phyloP scores from a whole-genome alignment of 2,329 filamentous ascomycete genomes.

The Cercospora zeina region DNA sequence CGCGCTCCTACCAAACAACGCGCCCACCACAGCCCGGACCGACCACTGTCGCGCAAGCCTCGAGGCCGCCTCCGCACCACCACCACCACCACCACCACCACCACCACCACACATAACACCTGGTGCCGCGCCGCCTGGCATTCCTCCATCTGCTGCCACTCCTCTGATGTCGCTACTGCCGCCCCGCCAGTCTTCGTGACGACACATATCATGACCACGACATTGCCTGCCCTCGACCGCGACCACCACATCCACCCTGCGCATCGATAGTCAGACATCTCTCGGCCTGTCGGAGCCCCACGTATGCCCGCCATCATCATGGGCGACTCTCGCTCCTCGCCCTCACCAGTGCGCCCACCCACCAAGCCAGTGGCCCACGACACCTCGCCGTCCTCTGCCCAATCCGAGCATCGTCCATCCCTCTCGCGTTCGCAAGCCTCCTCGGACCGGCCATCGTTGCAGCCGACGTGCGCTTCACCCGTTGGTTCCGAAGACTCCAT shows the following conservation, averaged over 20 bases:
- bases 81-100: neutral
- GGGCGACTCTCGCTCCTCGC: conserved; percentile 18
- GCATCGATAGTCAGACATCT: conserved; percentile 9
- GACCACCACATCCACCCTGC: conserved; percentile 15
- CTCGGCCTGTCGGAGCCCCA: conserved; percentile 3
- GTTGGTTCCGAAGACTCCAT: conserved; percentile 17
- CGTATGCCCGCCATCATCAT: conserved; percentile 16
- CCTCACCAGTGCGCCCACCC: conserved; percentile 10
- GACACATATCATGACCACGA: conserved; percentile 18
- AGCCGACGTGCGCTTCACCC: conserved; percentile 11
- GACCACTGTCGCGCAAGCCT: conserved; percentile 1
- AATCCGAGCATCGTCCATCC: neutral
- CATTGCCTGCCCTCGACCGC: conserved; percentile 15
- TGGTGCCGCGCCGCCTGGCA: neutral
- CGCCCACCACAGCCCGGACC: neutral
- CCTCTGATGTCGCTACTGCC: neutral
- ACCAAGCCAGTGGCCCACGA: conserved; percentile 4
- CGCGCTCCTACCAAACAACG: neutral
- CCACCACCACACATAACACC: neutral
- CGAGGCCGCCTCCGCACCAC: neutral
- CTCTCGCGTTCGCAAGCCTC: conserved; percentile 8
- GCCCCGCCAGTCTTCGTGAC: neutral
- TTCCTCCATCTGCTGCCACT: neutral
- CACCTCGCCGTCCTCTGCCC: neutral
- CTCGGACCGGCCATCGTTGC: conserved; percentile 10